Percentiles rank a stretch among this genome's conserved stretches.
These are phyloP conservation scores for Shiraia sp. DNA, from an alignment of 2,329 filamentous ascomycete genomes.

Conservation along the genomic window DNA sequence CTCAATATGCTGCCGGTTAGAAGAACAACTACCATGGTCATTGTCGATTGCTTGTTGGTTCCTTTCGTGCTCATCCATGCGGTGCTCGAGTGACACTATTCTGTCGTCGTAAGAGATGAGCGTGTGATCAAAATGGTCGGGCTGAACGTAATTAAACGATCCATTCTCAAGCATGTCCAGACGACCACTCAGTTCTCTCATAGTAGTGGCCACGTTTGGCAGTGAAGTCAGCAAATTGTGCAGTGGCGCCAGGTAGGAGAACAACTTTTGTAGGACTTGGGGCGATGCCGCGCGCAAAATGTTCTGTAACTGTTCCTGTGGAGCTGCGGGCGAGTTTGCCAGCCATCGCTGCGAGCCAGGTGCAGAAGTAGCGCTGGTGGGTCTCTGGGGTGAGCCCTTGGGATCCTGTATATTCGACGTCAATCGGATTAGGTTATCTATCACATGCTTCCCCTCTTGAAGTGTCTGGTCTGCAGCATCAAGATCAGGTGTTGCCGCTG, in stretches of 20 bases:
- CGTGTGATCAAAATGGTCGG: slow-evolving; percentile 70
- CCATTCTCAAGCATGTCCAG: slow-evolving; percentile 70
- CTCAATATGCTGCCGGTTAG: slow-evolving; percentile 34
- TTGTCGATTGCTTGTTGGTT: slow-evolving; percentile 36
- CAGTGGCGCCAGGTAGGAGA: slow-evolving; percentile 41
- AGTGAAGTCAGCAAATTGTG: slow-evolving; percentile 44
- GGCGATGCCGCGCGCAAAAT: slow-evolving; percentile 37
- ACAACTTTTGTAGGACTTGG: slow-evolving; percentile 38
- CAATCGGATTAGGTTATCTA: slow-evolving; percentile 33
- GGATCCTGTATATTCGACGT: slow-evolving; percentile 27
- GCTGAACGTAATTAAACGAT: slow-evolving; percentile 68
- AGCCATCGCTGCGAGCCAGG: slow-evolving; percentile 26
- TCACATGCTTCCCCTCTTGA: slow-evolving; percentile 39
- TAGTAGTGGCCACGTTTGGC: slow-evolving; percentile 51
- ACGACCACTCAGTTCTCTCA: slow-evolving; percentile 65
- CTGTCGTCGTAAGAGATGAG: slow-evolving; percentile 69
- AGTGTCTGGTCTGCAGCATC: slow-evolving; percentile 38
- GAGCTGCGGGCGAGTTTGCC: slow-evolving; percentile 24
- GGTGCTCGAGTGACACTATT: slow-evolving; percentile 69
- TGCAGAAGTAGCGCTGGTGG: slow-evolving; percentile 21
- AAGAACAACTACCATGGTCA: slow-evolving; percentile 30
- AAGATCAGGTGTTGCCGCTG: slow-evolving; percentile 48
- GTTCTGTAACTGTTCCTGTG: slow-evolving; percentile 38
- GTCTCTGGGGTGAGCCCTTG: slow-evolving; percentile 14
- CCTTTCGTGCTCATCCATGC: slow-evolving; percentile 47